Evolutionary conservation across 2,329 filamentous ascomycete genomes (phyloP).

Genomic region (Diaporthe sp.): DNA sequence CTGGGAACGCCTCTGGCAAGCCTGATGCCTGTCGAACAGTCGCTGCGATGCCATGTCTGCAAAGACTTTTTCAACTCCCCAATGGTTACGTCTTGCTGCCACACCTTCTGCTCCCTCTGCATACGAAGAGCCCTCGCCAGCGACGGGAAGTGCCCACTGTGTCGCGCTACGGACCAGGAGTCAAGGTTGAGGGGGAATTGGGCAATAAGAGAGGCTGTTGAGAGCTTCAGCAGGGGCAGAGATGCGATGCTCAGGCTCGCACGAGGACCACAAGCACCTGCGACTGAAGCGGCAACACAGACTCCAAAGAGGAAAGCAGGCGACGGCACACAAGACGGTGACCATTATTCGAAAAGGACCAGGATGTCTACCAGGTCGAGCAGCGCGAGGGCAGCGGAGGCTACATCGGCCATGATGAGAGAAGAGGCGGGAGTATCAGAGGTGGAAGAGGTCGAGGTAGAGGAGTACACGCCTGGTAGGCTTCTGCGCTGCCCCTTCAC

Average conservation of each 20-base stretch:
- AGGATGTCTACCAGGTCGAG: slow-evolving; percentile 66
- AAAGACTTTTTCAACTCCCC: slow-evolving; percentile 97
- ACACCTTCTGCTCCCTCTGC: slow-evolving; percentile 97
- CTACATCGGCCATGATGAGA: slow-evolving; percentile 53
- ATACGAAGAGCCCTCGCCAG: slow-evolving; percentile 87
- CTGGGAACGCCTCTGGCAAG: slow-evolving; percentile 76
- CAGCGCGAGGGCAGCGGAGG: slow-evolving; percentile 56
- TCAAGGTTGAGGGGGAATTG: slow-evolving; percentile 88
- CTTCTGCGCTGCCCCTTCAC: background rate
- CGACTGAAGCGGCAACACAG: slow-evolving; percentile 44
- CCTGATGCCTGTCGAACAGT: slow-evolving; percentile 82
- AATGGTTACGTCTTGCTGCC: slow-evolving; percentile 93
- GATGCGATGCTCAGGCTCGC: slow-evolving; percentile 76
- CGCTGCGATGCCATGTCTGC: slow-evolving; percentile 95
- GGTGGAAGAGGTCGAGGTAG: slow-evolving; percentile 51
- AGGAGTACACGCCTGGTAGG: slow-evolving; percentile 50
- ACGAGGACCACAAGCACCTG: slow-evolving; percentile 54
- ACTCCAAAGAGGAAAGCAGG: slow-evolving; percentile 67
- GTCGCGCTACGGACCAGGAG: slow-evolving; percentile 84
- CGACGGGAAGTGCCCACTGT: slow-evolving; percentile 91
- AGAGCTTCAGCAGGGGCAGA: slow-evolving; percentile 79
- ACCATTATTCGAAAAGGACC: slow-evolving; percentile 59
- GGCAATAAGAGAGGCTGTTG: slow-evolving; percentile 86
- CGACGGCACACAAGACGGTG: slow-evolving; percentile 49
- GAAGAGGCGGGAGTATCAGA: slow-evolving; percentile 49